Percentiles rank a stretch among this genome's conserved stretches.
phyloP scores from a whole-genome alignment of 169 alveolate genomes.

The Sarcocystis neurona region DNA sequence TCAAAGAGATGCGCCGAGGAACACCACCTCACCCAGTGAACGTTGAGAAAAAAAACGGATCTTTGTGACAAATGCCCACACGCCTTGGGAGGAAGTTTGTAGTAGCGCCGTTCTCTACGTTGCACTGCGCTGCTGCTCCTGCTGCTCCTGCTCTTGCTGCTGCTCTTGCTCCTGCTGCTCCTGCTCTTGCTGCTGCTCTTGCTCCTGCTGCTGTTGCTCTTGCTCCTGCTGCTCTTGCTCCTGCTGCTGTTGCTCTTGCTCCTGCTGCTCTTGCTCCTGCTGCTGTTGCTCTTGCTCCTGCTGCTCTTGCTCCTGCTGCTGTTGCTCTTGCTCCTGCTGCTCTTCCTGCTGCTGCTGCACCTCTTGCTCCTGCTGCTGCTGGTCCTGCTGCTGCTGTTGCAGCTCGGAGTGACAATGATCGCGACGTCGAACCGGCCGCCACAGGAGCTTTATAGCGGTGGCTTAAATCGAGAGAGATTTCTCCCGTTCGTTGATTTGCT shows the following conservation, averaged over 20 bases:
- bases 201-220: background rate
- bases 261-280: background rate
- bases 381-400: background rate
- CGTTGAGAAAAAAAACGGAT: too few relatives aligned
- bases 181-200: background rate
- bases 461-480: conserved; percentile 82
- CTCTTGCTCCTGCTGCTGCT: background rate
- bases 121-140: too few relatives aligned
- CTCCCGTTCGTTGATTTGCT: conserved; percentile 78
- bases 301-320: background rate
- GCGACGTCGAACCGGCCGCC: conserved; percentile 89
- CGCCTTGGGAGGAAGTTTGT: too few relatives aligned
- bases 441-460: conserved; percentile 81
- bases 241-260: background rate
- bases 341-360: background rate
- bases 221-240: background rate
- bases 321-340: background rate
- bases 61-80: too few relatives aligned
- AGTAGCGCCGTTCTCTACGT: too few relatives aligned
- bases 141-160: too few relatives aligned
- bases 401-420: conserved; percentile 71
- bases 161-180: background rate
- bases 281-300: background rate
- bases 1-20: too few relatives aligned
- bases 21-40: too few relatives aligned